phyloP scores from a whole-genome alignment of 495 filamentous ascomycete species.

The Apiosordaria backusii region DNA sequence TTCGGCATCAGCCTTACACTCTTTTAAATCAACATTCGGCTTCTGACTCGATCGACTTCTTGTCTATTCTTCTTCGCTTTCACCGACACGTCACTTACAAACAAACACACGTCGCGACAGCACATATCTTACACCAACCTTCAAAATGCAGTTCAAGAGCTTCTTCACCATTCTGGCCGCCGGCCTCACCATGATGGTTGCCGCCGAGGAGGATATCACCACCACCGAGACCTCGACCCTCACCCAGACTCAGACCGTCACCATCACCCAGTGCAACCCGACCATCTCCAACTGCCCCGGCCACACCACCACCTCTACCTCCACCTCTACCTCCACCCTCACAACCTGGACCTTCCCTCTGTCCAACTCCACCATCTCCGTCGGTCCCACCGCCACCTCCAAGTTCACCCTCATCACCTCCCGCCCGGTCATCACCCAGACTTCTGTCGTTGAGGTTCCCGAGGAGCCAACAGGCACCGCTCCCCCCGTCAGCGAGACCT shows the following conservation, averaged over 20 bases:
- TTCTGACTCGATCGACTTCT: conserved; percentile 8
- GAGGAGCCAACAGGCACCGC: conserved; percentile 14
- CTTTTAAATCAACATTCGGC: conserved; percentile 22
- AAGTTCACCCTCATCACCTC: conserved; percentile 28
- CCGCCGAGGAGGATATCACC: conserved; percentile 26
- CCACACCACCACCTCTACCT: conserved; percentile 30
- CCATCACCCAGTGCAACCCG: conserved; percentile 48
- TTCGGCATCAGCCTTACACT: conserved; percentile 35
- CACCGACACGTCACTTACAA: neutral
- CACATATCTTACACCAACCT: conserved; percentile 6
- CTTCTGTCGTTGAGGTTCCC: conserved; percentile 9
- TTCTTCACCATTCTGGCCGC: conserved; percentile 34
- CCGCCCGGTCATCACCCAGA: conserved; percentile 24
- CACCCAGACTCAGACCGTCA: conserved; percentile 44
- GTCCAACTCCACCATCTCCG: conserved; percentile 38
- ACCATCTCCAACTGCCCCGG: conserved; percentile 44
- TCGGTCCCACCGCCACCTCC: conserved; percentile 37
- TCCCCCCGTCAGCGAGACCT: conserved; percentile 16
- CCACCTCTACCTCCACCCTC: conserved; percentile 25
- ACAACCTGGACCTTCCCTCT: conserved; percentile 27
- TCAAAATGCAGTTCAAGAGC: conserved; percentile 41
- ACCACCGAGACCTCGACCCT: conserved; percentile 42
- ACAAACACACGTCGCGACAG: no score
- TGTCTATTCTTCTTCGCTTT: conserved; percentile 3
- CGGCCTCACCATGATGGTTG: conserved; percentile 28